Conservation (phyloP, 441 rosid species). For the Breynia disticha region DNA sequence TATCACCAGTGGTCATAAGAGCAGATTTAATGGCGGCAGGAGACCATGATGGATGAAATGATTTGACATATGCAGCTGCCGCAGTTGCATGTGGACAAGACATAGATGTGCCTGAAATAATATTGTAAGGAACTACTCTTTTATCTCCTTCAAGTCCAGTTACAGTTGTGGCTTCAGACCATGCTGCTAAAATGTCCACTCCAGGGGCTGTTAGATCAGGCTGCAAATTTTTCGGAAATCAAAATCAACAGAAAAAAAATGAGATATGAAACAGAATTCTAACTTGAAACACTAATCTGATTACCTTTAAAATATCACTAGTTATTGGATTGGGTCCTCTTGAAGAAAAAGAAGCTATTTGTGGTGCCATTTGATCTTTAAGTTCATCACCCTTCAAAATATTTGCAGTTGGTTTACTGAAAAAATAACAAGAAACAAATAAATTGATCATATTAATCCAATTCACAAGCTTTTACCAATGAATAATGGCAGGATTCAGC, state of each 20-base stretch:
- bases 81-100: slow-evolving; percentile 83
- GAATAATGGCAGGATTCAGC: too few relatives aligned
- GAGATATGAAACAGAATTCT: not conserved
- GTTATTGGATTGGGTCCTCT: slow-evolving; percentile 41
- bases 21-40: slow-evolving; percentile 88
- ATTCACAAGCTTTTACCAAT: not conserved
- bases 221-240: slow-evolving; percentile 15
- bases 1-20: slow-evolving; percentile 57
- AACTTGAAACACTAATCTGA: not conserved
- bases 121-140: slow-evolving; percentile 19
- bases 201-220: slow-evolving; percentile 48
- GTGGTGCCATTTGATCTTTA: slow-evolving; percentile 24
- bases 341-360: slow-evolving; percentile 36
- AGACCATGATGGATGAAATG: slow-evolving; percentile 53
- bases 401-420: slow-evolving; percentile 28
- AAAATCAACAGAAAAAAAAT: not conserved
- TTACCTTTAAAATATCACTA: slow-evolving; percentile 38
- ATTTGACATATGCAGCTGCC: slow-evolving; percentile 66
- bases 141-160: slow-evolving; percentile 1
- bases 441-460: not conserved
- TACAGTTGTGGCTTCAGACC: slow-evolving; percentile 21
- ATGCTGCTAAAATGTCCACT: slow-evolving; percentile 46
- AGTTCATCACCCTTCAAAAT: slow-evolving; percentile 21
- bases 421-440: not conserved
- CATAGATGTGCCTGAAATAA: slow-evolving; percentile 78